Conservation (phyloP, 2,329 filamentous ascomycete species). For the Cladobotryum protrusum region DNA sequence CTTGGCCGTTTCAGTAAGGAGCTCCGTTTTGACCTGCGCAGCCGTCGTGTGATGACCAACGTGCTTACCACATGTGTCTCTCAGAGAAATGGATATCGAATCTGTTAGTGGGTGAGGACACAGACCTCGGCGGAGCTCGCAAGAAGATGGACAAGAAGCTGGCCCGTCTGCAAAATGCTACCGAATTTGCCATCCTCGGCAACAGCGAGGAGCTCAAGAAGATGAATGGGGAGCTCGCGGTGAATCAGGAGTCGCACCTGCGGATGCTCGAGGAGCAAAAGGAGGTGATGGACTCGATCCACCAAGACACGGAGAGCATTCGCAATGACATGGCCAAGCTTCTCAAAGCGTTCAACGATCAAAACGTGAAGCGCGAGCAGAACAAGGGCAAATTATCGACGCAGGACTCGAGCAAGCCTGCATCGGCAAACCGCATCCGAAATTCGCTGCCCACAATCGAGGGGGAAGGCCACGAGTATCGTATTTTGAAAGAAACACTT, state of each 20-base stretch:
- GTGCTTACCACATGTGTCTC: too few species aligned
- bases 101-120: constrained; percentile 24
- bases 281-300: constrained; percentile 20
- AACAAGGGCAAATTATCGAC: constrained; percentile 14
- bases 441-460: constrained; percentile 18
- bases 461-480: constrained; percentile 21
- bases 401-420: constrained; percentile 17
- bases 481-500: constrained; percentile 22
- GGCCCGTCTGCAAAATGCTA: constrained; percentile 24
- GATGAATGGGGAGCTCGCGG: constrained; percentile 21
- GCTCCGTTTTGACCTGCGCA: too few species aligned
- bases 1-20: constrained; percentile 26
- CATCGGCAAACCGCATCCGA: constrained; percentile 18
- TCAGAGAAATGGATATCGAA: constrained; percentile 26
- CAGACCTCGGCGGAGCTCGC: constrained; percentile 24
- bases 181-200: constrained; percentile 27
- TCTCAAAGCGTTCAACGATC: constrained; percentile 18
- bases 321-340: constrained; percentile 22
- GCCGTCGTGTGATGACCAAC: too few species aligned
- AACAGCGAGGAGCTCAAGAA: constrained; percentile 26
- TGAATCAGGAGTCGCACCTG: constrained; percentile 20
- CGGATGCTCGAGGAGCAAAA: constrained; percentile 22
- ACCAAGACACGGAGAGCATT: constrained; percentile 22
- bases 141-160: constrained; percentile 23
- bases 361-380: constrained; percentile 13